A percentile compares a stretch with the other conserved stretches of the same genome.
Evolutionary conservation across 176 grass and related monocot species (phyloP).

Genomic region (Elaeis guineensis): DNA sequence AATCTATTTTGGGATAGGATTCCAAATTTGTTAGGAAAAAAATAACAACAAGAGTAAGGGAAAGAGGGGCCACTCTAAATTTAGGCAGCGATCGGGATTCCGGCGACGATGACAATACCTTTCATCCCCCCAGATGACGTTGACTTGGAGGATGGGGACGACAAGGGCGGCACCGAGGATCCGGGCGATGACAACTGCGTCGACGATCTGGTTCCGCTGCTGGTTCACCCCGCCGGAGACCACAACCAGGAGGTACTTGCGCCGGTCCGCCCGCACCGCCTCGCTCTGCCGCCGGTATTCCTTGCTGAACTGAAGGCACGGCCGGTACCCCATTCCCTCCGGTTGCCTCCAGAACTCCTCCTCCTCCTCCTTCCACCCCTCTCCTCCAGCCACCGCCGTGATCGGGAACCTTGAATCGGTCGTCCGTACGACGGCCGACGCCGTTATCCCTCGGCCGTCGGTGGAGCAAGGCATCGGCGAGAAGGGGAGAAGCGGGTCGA

Average conservation of each 20-base stretch:
- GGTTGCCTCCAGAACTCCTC: conserved; percentile 42
- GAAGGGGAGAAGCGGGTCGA: conserved; percentile 27
- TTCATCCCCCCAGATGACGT: conserved; percentile 42
- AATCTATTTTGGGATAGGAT: too few relatives aligned
- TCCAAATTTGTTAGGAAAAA: too few relatives aligned
- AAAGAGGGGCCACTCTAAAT: too few relatives aligned
- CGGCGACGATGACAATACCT: conserved; percentile 13
- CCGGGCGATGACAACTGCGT: conserved; percentile 40
- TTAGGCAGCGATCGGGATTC: too few relatives aligned
- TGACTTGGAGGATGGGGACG: conserved; percentile 44
- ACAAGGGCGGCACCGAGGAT: conserved; percentile 46
- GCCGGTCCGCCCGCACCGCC: not conserved
- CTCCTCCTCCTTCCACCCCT: not conserved
- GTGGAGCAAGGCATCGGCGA: conserved; percentile 9
- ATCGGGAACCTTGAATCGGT: too few relatives aligned
- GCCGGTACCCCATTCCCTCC: conserved; percentile 32
- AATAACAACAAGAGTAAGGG: too few relatives aligned
- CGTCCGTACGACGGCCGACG: too few relatives aligned
- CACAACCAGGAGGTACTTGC: conserved; percentile 40
- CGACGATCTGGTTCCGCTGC: conserved; percentile 45
- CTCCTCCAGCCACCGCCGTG: not conserved
- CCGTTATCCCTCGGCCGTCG: too few relatives aligned
- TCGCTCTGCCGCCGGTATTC: conserved; percentile 21
- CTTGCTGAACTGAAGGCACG: conserved; percentile 38
- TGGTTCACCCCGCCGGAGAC: conserved; percentile 44